Base-by-base conservation (phyloP, 2,329 filamentous ascomycete species). In the Mycosphaerelloides madeirae region DNA sequence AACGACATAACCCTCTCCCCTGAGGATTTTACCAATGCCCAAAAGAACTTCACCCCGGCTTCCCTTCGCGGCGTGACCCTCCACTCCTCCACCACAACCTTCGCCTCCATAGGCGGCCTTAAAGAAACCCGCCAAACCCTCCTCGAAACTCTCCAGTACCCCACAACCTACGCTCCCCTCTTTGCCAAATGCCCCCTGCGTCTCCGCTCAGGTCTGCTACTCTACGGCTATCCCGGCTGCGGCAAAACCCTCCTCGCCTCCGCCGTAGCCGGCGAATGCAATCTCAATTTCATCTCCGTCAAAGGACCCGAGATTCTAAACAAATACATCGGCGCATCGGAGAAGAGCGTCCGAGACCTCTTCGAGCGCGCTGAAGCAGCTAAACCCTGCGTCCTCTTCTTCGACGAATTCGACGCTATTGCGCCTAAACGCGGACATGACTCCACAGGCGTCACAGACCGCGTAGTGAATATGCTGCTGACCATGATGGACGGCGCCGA, bases 401-500 rank as follows among this genome's bases (percentile, higher is more conserved):
- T 98, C 62, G 93, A 98, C 62, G 93, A 98, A 65, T 98, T 98
- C 62, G 93, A 98, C 69, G 90, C 87, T 31, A 97, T 98, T 52
- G 94, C 94, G 0, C 93, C 93, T 2, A 98, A 97, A 68, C 80
- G 93, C 69, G 93, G 93, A 0, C 93, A 98, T 63, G 94, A 98
- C 65, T 93, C 85, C 1, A 98, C 93, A 0, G 93, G 94, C 53
- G 94, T 98, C n/a, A 98, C 93, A 0, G 94, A 98, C 67, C 82
- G 94, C 29, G 94, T 98, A 0, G 93, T 98, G 57, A 98, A 98
- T 65, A 94, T 98, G 73, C 81, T 98, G 45, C 78, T 98, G 9
- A 98, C 94, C 0, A 91, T 97, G 66, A 98, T 98, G 93, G 93
- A 98, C 61, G 93, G 93, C 61, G 93, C 93, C 0, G 94, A 98